Conservation (phyloP, 1,284 basidiomycete species). For the Boletus semigastroideus region DNA sequence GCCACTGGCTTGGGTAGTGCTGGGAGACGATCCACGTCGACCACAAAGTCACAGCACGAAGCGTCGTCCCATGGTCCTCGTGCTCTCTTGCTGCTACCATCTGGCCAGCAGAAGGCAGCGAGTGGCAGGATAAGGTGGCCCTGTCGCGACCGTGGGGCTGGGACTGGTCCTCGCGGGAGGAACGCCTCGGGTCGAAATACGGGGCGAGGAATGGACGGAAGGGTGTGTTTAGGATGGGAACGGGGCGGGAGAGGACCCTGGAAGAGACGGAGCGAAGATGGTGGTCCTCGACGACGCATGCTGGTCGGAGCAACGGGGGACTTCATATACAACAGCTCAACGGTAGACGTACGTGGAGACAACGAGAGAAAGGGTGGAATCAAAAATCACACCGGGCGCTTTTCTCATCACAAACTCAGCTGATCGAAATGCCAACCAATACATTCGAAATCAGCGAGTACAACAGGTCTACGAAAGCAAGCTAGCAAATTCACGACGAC, state of each 20-base stretch:
- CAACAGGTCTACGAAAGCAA: neutral
- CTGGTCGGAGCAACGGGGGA: neutral
- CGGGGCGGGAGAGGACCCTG: constrained; percentile 57
- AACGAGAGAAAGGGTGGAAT: neutral
- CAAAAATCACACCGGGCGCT: neutral
- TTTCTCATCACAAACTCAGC: neutral
- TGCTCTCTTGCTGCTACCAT: constrained; percentile 38
- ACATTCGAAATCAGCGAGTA: constrained; percentile 17
- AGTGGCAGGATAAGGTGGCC: constrained; percentile 6
- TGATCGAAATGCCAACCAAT: too few relatives aligned
- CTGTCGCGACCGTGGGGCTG: constrained; percentile 19
- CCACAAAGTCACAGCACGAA: constrained; percentile 38
- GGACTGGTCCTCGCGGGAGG: constrained; percentile 29
- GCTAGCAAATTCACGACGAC: constrained; percentile 35
- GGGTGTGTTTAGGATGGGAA: constrained; percentile 51
- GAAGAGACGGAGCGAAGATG: constrained; percentile 54
- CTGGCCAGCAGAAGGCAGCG: constrained; percentile 21
- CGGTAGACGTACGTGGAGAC: too few relatives aligned
- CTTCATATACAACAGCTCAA: too few relatives aligned
- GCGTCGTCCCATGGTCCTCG: constrained; percentile 63
- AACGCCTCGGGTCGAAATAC: constrained; percentile 42
- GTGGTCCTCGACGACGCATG: constrained; percentile 63
- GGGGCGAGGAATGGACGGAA: constrained; percentile 56
- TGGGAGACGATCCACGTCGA: constrained; percentile 50
- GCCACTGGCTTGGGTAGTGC: constrained; percentile 48